These are phyloP conservation scores for Phalaenopsis equestris DNA, from an alignment of 106 monocot species.

Conservation along the genomic window DNA sequence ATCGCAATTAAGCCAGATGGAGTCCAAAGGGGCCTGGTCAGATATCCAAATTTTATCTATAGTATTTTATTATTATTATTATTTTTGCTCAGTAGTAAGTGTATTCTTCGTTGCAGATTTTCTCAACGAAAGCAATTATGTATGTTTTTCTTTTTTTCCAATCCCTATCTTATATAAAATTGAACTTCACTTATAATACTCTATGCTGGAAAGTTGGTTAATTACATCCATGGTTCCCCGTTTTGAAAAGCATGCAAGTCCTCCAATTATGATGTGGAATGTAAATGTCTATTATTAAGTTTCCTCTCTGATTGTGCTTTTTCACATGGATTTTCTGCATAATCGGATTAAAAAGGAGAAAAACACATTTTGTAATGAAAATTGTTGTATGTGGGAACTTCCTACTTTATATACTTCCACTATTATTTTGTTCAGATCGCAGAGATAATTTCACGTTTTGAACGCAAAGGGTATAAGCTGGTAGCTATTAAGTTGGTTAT, in stretches of 20 bases:
- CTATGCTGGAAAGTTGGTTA: not conserved
- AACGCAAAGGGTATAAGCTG: constrained; percentile 87
- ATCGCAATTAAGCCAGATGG: constrained; percentile 99
- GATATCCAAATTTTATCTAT: constrained; percentile 4
- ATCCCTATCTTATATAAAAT: not conserved
- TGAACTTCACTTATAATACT: not conserved
- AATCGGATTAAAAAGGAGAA: not conserved
- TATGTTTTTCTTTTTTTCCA: not conserved
- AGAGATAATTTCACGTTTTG: constrained; percentile 87
- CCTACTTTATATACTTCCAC: not conserved
- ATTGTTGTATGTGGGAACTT: not conserved
- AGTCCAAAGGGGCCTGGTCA: constrained; percentile 94
- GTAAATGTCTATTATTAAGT: not conserved
- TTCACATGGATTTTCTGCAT: not conserved
- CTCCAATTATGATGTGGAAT: not conserved
- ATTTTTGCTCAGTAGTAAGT: not conserved
- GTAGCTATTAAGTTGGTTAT: constrained; percentile 82
- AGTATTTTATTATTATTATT: not conserved
- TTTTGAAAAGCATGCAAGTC: not conserved
- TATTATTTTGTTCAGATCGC: constrained; percentile 46
- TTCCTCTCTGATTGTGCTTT: not conserved
- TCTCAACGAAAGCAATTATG: not conserved
- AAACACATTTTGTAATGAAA: not conserved
- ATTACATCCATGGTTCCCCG: not conserved
- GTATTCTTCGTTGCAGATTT: not conserved